Evolutionary conservation across 106 monocot genomes (phyloP), one percentile per base, ranked within the genome.

Genomic region (Allium sativum): DNA sequence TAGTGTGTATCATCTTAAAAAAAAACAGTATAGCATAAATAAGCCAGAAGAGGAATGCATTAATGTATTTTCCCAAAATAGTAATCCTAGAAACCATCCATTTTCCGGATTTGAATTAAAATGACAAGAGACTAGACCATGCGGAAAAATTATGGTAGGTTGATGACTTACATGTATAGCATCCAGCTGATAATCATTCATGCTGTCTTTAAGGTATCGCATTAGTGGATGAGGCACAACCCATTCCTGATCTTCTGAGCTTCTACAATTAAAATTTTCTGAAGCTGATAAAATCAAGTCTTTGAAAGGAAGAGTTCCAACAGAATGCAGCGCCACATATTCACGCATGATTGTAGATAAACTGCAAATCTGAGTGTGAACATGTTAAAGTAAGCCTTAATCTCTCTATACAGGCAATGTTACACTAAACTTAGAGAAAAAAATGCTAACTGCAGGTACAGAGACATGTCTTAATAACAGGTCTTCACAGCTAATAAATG

Each of bases 341-440:
- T 98, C 98, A 47, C 98, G 84, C 63, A 92, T 88, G 56, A 98
- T 91, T 44, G 98, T 98, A 9, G 98, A 98, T 66, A 98, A 81
- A 74, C 88, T 98, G 74, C 92, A 84, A 70, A 98, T 61, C 98
- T 98, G 74, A 65, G 58, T 31, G 31, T 31, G 31, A 31, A 3
- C 31, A 31, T 31, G 5, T 31, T 31, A 31, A 31, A 31, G 31
- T 31, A 31, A 2, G 31, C 4, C 5, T 31, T 31, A 31, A 31
- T 31, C 31, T 31, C 31, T 31, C 31, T 31, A 31, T 31, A 31
- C 5, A 31, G 31, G 31, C 31, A 2, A 31, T 31, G 31, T 5
- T 31, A 31, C 31, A 31, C 31, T 31, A 31, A 31, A 31, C 2
- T 31, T 0, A 31, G 31, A 31, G 31, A 31, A 2, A 31, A 31